phyloP scores from a whole-genome alignment of 805 yeast genomes.

The Diddensiella transvaalensis region DNA sequence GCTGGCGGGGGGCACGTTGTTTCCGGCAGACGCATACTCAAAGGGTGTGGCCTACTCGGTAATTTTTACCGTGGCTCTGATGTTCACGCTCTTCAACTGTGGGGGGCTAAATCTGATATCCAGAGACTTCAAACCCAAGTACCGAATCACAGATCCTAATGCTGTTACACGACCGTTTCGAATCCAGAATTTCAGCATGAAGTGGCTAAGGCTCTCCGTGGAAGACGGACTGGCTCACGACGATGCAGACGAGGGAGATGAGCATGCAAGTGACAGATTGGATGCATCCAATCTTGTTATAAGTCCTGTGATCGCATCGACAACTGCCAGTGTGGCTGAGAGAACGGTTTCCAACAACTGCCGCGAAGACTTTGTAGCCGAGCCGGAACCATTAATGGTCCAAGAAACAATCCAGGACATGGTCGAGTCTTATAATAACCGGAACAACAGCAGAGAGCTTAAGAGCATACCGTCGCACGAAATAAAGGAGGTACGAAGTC shows the following conservation, averaged over 20 bases:
- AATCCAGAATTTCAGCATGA: not conserved
- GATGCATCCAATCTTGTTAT: not conserved
- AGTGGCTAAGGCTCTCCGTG: not conserved
- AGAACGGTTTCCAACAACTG: not conserved
- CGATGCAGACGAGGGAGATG: not conserved
- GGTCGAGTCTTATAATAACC: conserved; percentile 10
- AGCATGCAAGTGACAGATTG: not conserved
- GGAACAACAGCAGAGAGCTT: no score
- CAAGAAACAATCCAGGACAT: conserved; percentile 17
- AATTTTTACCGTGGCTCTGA: conserved; percentile 67
- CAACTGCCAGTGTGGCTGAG: not conserved
- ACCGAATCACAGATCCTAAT: conserved; percentile 6
- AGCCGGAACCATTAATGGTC: not conserved
- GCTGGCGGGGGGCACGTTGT: conserved; percentile 55
- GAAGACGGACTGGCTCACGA: not conserved
- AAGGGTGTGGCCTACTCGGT: conserved; percentile 83
- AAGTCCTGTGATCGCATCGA: not conserved
- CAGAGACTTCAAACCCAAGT: conserved; percentile 52
- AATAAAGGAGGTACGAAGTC: not conserved
- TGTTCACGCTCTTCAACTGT: conserved; percentile 65
- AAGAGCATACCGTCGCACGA: no score
- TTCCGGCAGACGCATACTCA: conserved; percentile 57
- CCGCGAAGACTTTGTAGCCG: not conserved
- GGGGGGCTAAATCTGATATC: conserved; percentile 71
- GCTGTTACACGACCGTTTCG: conserved; percentile 3